Conservation (phyloP, 1,284 basidiomycete species). For the Tylopilus sp. region DNA sequence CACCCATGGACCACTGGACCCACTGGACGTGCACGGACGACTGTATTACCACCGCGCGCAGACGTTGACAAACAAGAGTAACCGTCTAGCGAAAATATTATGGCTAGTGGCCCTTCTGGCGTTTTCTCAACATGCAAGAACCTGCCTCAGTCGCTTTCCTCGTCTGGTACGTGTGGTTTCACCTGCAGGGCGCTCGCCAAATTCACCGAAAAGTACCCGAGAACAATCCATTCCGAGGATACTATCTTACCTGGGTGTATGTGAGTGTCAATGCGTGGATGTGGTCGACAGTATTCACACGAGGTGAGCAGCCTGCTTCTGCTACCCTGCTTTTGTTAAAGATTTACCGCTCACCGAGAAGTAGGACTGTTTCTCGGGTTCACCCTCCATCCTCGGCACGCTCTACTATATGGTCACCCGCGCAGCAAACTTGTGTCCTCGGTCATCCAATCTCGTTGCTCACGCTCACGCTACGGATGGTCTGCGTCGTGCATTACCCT, state of each 20-base stretch:
- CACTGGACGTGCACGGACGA: conserved; percentile 81
- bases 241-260: conserved; percentile 67
- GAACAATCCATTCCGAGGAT: conserved; percentile 66
- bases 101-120: conserved; percentile 97
- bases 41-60: conserved; percentile 92
- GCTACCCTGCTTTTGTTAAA: conserved; percentile 28
- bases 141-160: conserved; percentile 91
- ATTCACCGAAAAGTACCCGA: conserved; percentile 49
- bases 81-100: conserved; percentile 78
- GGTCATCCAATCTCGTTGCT: conserved; percentile 19
- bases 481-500: conserved; percentile 44
- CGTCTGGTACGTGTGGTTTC: conserved; percentile 76
- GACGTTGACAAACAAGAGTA: conserved; percentile 64
- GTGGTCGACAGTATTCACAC: conserved; percentile 87
- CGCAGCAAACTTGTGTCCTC: conserved; percentile 71
- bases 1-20: conserved; percentile 36
- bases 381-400: conserved; percentile 72
- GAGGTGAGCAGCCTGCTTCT: conserved; percentile 53
- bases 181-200: conserved; percentile 54
- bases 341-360: conserved; percentile 86
- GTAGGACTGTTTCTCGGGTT: conserved; percentile 94
- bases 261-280: conserved; percentile 90
- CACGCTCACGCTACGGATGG: conserved; percentile 35
- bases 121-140: conserved; percentile 86
- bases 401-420: conserved; percentile 74